Conservation (phyloP, 139 green algal genomes). For the Zygnema circumcarinatum region DNA sequence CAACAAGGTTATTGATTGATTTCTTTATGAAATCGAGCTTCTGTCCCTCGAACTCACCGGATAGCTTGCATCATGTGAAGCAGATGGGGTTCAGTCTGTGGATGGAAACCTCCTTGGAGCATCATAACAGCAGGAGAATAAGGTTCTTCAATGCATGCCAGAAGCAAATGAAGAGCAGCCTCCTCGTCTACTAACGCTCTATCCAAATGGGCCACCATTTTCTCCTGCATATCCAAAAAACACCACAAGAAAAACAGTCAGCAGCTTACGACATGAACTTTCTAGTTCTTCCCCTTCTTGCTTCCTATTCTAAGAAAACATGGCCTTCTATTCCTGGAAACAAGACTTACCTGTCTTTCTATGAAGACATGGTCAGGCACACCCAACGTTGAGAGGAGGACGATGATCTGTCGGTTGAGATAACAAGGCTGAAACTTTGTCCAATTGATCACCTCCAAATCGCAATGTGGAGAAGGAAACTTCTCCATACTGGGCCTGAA, state of each 20-base stretch:
- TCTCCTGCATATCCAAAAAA: not conserved
- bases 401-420: conserved; percentile 67
- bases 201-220: too few relatives aligned
- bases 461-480: conserved; percentile 54
- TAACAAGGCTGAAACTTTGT: conserved; percentile 45
- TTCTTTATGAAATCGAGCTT: too few relatives aligned
- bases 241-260: not conserved
- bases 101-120: conserved; percentile 20
- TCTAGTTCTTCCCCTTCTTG: not conserved
- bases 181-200: too few relatives aligned
- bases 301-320: too few relatives aligned
- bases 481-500: conserved; percentile 61
- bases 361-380: conserved; percentile 31
- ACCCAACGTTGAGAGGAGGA: conserved; percentile 40
- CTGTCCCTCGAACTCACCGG: too few relatives aligned
- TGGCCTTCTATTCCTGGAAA: too few relatives aligned
- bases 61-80: conserved; percentile 26
- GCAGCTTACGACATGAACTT: not conserved
- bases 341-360: not conserved
- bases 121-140: not conserved
- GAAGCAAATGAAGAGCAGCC: too few relatives aligned
- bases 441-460: conserved; percentile 56
- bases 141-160: conserved; percentile 5
- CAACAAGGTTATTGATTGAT: too few relatives aligned
- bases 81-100: conserved; percentile 24